These are phyloP conservation scores for Blumeriella jaapii DNA, from an alignment of 2,329 filamentous ascomycete species.

Conservation along the genomic window DNA sequence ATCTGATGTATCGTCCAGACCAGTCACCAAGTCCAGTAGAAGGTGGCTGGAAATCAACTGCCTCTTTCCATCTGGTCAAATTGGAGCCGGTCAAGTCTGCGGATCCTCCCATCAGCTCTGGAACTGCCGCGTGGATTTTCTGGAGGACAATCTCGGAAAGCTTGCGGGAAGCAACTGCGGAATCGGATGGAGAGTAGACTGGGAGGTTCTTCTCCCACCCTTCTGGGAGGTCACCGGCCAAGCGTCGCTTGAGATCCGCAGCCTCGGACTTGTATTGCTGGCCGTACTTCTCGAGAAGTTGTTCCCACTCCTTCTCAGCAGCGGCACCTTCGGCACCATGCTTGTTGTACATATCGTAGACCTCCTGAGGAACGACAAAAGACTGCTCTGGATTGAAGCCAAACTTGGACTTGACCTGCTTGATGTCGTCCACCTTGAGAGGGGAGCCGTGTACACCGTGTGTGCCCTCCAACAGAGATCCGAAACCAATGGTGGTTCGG, in stretches of 20 bases:
- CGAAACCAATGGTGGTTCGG: slow-evolving; percentile 93
- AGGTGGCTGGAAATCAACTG: slow-evolving; percentile 93
- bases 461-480: slow-evolving; percentile 86
- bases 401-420: slow-evolving; percentile 88
- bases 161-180: slow-evolving; percentile 86
- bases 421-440: slow-evolving; percentile 87
- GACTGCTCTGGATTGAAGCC: slow-evolving; percentile 91
- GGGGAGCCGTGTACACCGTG: slow-evolving; percentile 93
- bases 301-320: slow-evolving; percentile 88
- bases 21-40: slow-evolving; percentile 78
- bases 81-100: slow-evolving; percentile 98
- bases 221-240: slow-evolving; percentile 74
- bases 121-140: slow-evolving; percentile 72
- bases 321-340: slow-evolving; percentile 77
- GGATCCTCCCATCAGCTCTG: slow-evolving; percentile 90
- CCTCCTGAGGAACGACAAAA: slow-evolving; percentile 88
- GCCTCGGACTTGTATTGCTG: slow-evolving; percentile 66
- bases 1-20: slow-evolving; percentile 82
- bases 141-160: slow-evolving; percentile 87
- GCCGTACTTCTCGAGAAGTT: slow-evolving; percentile 79
- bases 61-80: slow-evolving; percentile 95
- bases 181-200: slow-evolving; percentile 75
- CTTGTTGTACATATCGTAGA: slow-evolving; percentile 85
- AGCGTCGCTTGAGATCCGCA: slow-evolving; percentile 70
- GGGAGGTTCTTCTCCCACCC: slow-evolving; percentile 94